A percentile compares a stretch with the other conserved stretches of the same genome.
Conservation (phyloP, 2,329 filamentous ascomycete species). For the Stachybotrys echinatus region DNA sequence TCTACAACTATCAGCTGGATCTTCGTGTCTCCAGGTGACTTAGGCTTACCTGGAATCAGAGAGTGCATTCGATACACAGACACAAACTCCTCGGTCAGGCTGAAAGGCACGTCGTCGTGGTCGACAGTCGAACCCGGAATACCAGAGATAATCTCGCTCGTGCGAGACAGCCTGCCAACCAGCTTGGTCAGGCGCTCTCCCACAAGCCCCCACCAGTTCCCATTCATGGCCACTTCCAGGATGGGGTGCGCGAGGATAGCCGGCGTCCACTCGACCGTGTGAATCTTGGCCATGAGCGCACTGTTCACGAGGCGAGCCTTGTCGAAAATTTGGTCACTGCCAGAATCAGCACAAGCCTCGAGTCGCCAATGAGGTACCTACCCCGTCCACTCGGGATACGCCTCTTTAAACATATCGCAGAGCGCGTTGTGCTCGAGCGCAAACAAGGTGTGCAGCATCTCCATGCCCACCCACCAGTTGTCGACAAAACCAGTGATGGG, state of each 20-base stretch:
- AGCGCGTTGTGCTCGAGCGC: slow-evolving; percentile 40
- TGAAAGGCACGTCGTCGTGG: slow-evolving; percentile 31
- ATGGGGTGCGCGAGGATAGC: slow-evolving; percentile 37
- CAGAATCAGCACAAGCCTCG: background rate
- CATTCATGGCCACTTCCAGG: background rate
- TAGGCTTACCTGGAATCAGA: slow-evolving; percentile 23
- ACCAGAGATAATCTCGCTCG: slow-evolving; percentile 8
- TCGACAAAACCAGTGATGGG: slow-evolving; percentile 34
- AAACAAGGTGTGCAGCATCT: slow-evolving; percentile 40
- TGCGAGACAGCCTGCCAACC: background rate
- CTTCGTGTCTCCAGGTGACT: background rate
- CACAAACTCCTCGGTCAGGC: slow-evolving; percentile 37
- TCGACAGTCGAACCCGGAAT: slow-evolving; percentile 18
- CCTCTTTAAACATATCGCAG: slow-evolving; percentile 28
- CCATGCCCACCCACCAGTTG: slow-evolving; percentile 42
- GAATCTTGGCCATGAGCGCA: slow-evolving; percentile 43
- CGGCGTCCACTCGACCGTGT: slow-evolving; percentile 43
- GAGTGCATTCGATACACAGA: slow-evolving; percentile 37
- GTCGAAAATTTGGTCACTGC: slow-evolving; percentile 35
- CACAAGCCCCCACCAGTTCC: slow-evolving; percentile 1
- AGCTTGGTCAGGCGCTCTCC: background rate
- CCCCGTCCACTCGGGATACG: slow-evolving; percentile 21
- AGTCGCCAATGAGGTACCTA: background rate
- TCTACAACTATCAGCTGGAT: slow-evolving; percentile 2
- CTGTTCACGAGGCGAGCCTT: slow-evolving; percentile 34